Base-by-base conservation (phyloP, 257 asterid genomes). In the Scutellaria barbata region DNA sequence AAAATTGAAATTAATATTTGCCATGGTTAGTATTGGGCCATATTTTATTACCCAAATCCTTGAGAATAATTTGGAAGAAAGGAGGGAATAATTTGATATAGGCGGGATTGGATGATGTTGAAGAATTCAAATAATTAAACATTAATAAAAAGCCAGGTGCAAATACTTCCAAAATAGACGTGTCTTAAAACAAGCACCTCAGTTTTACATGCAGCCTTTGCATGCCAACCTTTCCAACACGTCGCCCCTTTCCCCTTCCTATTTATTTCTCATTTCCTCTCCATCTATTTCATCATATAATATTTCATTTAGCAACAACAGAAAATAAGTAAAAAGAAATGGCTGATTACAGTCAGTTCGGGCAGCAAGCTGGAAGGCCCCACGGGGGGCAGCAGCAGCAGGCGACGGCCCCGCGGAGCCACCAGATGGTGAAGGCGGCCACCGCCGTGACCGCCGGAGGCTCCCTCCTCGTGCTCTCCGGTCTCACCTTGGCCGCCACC, bases 401-500 rank as follows among this genome's bases (percentile, higher is more conserved):
- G 46, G 71, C n/a, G 66, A 81, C 63, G 68, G 86, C 82, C 5
- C 90, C 86, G 2, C 79, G 63, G 7, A 67, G 88, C 66, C 89
- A 82, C 74, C 82, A 72, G 79, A 63, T 89, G 50, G 91, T 85
- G 14, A 87, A 85, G 72, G 86, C 93, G 0, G 88, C 91, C 4
- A 89, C 96, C 0, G 96, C 95, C 0, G 86, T 63, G 17, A 87
- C 96, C 0, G 92, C 95, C 2, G 97, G 96, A 0, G 86, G 97
- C 2, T 89, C 92, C 0, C 88, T 91, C 22, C 88, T 91, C 6
- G 72, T 87, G 6, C 89, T 91, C 10, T 84, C 95, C 11, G 86
- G 96, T 6, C 58, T 91, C 37, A 89, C 87, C 0, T 54, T 91
- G 2, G 89, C 87, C 5, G 88, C 72, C 39, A 91, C 97, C 0